A percentile compares a stretch with the other conserved stretches of the same genome.
Evolutionary conservation across 1,139 yeast genomes (phyloP).

Genomic region (Yueomyces sp.): DNA sequence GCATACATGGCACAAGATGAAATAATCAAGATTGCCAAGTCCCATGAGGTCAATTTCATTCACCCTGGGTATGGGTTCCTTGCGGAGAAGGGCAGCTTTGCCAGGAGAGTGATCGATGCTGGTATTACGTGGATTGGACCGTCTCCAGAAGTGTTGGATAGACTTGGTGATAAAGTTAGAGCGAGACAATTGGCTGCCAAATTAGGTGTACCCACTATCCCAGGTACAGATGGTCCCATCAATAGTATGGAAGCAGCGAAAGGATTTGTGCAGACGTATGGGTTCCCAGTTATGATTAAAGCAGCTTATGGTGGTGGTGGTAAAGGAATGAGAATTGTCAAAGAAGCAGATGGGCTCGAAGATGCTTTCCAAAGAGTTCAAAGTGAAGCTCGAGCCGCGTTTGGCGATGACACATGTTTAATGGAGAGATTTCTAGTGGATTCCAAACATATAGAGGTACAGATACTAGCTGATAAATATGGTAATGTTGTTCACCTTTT

Average conservation of each 20-base stretch:
- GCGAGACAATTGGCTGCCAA: slow-evolving; percentile 79
- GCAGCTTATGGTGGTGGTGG: slow-evolving; percentile 99
- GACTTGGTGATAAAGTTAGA: slow-evolving; percentile 96
- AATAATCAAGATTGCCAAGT: slow-evolving; percentile 79
- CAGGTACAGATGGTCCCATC: slow-evolving; percentile 98
- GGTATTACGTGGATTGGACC: slow-evolving; percentile 99
- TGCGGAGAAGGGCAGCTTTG: slow-evolving; percentile 90
- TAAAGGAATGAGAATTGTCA: slow-evolving; percentile 98
- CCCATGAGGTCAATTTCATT: slow-evolving; percentile 85
- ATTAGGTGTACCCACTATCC: slow-evolving; percentile 85
- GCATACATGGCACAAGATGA: slow-evolving; percentile 95
- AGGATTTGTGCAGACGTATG: slow-evolving; percentile 67
- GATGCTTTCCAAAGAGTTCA: slow-evolving; percentile 93
- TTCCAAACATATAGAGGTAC: slow-evolving; percentile 98
- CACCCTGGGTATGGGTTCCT: slow-evolving; percentile 98
- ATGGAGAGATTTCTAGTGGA: slow-evolving; percentile 89
- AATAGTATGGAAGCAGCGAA: slow-evolving; percentile 66
- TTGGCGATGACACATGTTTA: slow-evolving; percentile 97
- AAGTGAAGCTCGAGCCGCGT: slow-evolving; percentile 87
- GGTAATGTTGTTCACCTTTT: slow-evolving; percentile 93
- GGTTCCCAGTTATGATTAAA: slow-evolving; percentile 93
- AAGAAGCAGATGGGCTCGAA: slow-evolving; percentile 85
- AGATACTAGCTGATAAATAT: slow-evolving; percentile 81
- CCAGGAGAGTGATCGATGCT: slow-evolving; percentile 76
- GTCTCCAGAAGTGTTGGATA: slow-evolving; percentile 70